Evolutionary conservation across 345 rosid genomes (phyloP).

Genomic region (Conringia planisiliqua): DNA sequence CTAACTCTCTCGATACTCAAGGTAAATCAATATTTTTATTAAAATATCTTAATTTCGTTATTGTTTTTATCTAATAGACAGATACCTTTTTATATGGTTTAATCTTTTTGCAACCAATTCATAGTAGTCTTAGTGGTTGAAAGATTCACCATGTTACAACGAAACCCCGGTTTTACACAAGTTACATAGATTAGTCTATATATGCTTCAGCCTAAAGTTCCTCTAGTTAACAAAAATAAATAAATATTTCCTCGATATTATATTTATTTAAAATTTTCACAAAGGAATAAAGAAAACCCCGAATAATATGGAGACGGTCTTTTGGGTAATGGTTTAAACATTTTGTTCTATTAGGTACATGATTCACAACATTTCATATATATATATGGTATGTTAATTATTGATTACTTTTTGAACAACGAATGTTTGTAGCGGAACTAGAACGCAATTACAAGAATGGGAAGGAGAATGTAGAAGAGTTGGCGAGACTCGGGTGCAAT

Average conservation of each 20-base stretch:
- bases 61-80: neutral
- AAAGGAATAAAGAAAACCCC: too few relatives aligned
- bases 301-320: neutral
- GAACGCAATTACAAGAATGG: conserved; percentile 12
- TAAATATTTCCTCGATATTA: too few relatives aligned
- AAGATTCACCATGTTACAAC: neutral
- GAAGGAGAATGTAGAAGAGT: conserved; percentile 15
- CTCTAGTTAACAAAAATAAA: too few relatives aligned
- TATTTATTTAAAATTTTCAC: too few relatives aligned
- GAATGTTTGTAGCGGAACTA: conserved; percentile 16
- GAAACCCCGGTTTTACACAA: neutral
- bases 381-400: neutral
- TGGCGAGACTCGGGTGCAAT: conserved; percentile 30
- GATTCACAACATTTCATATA: neutral
- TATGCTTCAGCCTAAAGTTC: neutral
- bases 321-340: neutral
- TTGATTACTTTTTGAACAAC: neutral
- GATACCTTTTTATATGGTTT: neutral
- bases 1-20: conserved; percentile 45
- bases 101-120: neutral
- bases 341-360: neutral
- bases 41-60: neutral
- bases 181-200: neutral
- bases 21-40: neutral
- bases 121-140: neutral